Evolutionary conservation across 164 flowering plant genomes (phyloP).

Genomic region (Pachysandra terminalis): DNA sequence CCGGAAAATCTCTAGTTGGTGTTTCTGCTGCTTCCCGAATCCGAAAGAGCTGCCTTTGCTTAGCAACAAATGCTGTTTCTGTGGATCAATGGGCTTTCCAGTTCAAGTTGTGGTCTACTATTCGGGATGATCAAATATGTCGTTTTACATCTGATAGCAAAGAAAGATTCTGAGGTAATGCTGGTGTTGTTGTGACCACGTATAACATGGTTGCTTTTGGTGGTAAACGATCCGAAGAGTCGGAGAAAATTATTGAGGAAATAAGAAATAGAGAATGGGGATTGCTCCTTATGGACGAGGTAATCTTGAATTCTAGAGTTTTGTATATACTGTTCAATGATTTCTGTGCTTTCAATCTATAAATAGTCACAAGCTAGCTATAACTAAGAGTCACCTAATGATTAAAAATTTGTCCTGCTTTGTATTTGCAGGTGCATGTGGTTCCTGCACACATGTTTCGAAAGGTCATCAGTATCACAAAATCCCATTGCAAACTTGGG

Average conservation of each 20-base stretch:
- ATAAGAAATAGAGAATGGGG: slow-evolving; percentile 99
- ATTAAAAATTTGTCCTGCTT: neutral
- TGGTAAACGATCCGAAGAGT: slow-evolving; percentile 97
- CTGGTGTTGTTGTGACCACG: slow-evolving; percentile 97
- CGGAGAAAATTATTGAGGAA: slow-evolving; percentile 97
- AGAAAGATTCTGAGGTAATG: slow-evolving; percentile 94
- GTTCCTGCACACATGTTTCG: slow-evolving; percentile 99
- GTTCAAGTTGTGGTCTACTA: slow-evolving; percentile 90
- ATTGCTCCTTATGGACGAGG: slow-evolving; percentile 99
- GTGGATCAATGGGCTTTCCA: slow-evolving; percentile 99
- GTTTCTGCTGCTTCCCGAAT: slow-evolving; percentile 96
- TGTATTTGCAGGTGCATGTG: slow-evolving; percentile 78
- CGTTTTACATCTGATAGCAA: slow-evolving; percentile 99
- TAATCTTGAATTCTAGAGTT: slow-evolving; percentile 19
- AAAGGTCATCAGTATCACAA: slow-evolving; percentile 90
- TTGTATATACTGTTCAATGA: neutral
- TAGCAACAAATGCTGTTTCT: slow-evolving; percentile 99
- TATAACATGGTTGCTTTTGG: slow-evolving; percentile 99
- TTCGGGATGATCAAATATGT: slow-evolving; percentile 85
- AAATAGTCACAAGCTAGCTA: neutral
- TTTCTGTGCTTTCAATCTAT: neutral
- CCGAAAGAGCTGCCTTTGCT: slow-evolving; percentile 94
- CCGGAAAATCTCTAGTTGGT: slow-evolving; percentile 98
- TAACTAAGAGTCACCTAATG: neutral
- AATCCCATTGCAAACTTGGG: slow-evolving; percentile 97